Evolutionary conservation across 805 yeast species (phyloP), one percentile per base, ranked within the genome.

Genomic region (Maudiozyma barnettii): DNA sequence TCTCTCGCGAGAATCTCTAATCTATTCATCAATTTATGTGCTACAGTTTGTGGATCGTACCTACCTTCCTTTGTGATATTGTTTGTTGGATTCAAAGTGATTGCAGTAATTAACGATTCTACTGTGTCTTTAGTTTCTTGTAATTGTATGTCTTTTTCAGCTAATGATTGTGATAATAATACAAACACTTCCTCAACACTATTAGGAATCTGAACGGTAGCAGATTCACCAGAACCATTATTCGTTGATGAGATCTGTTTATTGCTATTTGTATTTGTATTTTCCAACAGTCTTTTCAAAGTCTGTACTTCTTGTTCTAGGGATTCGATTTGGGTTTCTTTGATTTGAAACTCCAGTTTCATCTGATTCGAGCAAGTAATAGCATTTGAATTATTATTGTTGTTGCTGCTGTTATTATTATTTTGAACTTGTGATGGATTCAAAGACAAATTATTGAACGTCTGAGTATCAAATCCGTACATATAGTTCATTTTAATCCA

Each of bases 31-130:
- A 85, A 77, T 55, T 81, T 81, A 59, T 86, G 93, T 13, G 90
- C 79, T 42, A 84, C 66, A 47, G 84, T 89, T 56, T 84, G 80
- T 44, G 78, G 82, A 56, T 86, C 95, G 60, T 77, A 82, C 48
- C 82, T 70, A 2, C 88, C 89, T 48, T 71, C 65, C 31, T 71
- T 69, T 1, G 79, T 77, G 20, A 69, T 61, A 1, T 67, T 51
- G 45, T 73, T 75, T 10, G 67, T 60, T 5, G 82, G 81, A 50
- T 74, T 74, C 45, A 77, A 54, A 1, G 79, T 69, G 22, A 77
- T 61, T 0, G 83, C 81, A 1, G 84, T 75, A 21, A 77, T 54
- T 10, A 84, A 54, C 22, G 84, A 72, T 56, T 86, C 95, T 42
- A 86, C 66, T 53, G 83, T 71, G 14, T 67, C 54, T 51, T 82